These are phyloP conservation scores for Auriculariales sp. DNA, from an alignment of 768 basidiomycete genomes.

Conservation along the genomic window DNA sequence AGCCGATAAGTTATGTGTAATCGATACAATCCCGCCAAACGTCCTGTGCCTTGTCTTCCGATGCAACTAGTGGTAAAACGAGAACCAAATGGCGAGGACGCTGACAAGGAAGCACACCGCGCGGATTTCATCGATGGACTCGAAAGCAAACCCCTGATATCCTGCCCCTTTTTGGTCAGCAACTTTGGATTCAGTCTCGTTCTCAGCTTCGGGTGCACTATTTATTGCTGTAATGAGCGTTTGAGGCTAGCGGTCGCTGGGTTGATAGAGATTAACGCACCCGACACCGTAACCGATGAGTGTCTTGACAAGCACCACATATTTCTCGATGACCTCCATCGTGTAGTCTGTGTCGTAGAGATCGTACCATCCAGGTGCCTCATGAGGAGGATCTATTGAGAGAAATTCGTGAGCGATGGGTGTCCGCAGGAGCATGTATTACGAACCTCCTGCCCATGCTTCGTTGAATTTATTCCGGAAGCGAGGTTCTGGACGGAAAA, in stretches of 20 bases:
- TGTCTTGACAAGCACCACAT: neutral
- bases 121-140: neutral
- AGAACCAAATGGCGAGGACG: neutral
- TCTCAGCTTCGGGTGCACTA: neutral
- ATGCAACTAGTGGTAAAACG: neutral
- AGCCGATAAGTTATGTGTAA: neutral
- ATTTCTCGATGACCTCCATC: constrained; percentile 1
- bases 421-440: too few relatives aligned
- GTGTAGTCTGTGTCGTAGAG: neutral
- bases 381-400: neutral
- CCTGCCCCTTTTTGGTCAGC: neutral
- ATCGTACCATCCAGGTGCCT: neutral
- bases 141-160: neutral
- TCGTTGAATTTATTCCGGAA: neutral
- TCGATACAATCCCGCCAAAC: neutral
- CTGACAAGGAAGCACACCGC: neutral
- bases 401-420: neutral
- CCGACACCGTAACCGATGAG: neutral
- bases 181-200: neutral
- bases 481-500: neutral
- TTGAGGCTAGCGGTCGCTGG: neutral
- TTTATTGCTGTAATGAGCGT: neutral
- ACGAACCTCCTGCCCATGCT: neutral
- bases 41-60: neutral
- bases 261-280: neutral